Evolutionary conservation across 2,329 filamentous ascomycete species (phyloP).

Genomic region (Helicocarpus griseus): DNA sequence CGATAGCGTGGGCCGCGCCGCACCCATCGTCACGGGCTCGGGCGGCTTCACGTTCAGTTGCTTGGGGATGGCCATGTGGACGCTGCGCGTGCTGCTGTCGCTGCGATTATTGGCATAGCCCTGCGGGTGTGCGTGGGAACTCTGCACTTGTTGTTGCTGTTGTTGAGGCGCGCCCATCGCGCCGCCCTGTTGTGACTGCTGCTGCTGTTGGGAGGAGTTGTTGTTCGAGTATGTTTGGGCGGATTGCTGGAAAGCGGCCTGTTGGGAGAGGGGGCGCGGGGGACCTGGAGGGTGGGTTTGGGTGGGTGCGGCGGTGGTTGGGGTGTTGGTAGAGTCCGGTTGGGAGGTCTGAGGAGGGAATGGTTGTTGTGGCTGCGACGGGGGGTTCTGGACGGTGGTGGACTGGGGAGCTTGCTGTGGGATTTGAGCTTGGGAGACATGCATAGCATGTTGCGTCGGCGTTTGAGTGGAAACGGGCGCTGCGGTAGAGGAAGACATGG

Average conservation of each 20-base stretch:
- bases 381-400: neutral
- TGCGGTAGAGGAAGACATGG: conserved; percentile 29
- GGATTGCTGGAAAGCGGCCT: conserved; percentile 37
- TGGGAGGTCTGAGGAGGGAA: conserved; percentile 23
- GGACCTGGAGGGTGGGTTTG: conserved; percentile 24
- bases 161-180: too few species aligned
- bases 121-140: conserved; percentile 31
- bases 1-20: conserved; percentile 69
- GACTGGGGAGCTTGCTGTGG: conserved; percentile 6
- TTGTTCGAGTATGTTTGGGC: conserved; percentile 34
- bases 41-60: conserved; percentile 63
- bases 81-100: conserved; percentile 35
- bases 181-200: conserved; percentile 21
- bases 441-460: conserved; percentile 19
- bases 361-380: conserved; percentile 10
- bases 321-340: conserved; percentile 23
- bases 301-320: conserved; percentile 21
- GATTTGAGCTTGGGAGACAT: conserved; percentile 14
- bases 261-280: conserved; percentile 35
- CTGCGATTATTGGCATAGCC: conserved; percentile 33
- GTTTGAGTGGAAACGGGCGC: conserved; percentile 21
- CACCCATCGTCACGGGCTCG: conserved; percentile 62
- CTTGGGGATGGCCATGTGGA: conserved; percentile 76
- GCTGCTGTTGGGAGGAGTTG: conserved; percentile 18
- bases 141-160: conserved; percentile 21